Conservation (phyloP, 2,329 filamentous ascomycete genomes). For the Pseudogymnoascus sp. region DNA sequence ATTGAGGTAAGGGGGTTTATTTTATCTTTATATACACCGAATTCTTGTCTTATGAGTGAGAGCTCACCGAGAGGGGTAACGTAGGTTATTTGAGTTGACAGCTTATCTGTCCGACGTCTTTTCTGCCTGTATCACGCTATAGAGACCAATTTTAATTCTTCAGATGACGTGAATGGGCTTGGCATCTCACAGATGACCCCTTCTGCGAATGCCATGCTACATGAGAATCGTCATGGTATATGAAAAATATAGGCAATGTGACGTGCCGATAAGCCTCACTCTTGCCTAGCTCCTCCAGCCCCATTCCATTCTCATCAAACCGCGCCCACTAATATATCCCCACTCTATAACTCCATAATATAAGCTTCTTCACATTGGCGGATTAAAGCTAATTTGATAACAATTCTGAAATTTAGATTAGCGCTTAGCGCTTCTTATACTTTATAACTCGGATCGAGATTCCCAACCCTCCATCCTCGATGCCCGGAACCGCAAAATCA, state of each 20-base stretch:
- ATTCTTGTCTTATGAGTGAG: background rate
- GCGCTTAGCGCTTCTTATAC: background rate
- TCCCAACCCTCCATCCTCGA: background rate
- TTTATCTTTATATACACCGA: background rate
- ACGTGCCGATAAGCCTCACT: background rate
- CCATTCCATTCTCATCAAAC: too few species aligned
- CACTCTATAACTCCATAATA: background rate
- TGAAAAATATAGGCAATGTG: background rate
- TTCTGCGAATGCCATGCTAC: background rate
- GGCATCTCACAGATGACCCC: background rate
- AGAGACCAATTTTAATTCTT: background rate
- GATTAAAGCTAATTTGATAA: background rate
- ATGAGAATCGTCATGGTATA: background rate
- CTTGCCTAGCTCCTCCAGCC: background rate
- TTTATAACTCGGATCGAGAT: background rate
- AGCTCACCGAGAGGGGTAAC: background rate
- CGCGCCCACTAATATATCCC: background rate
- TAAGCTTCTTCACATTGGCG: background rate
- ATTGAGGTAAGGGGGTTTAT: background rate
- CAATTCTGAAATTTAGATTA: background rate
- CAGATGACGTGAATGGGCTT: background rate
- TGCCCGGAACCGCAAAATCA: background rate
- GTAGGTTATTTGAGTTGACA: slow-evolving; percentile 1
- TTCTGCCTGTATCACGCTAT: background rate
- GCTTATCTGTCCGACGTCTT: background rate